phyloP scores from a whole-genome alignment of 2,329 filamentous ascomycete species.

The Phyllosticta paracitricarpa region DNA sequence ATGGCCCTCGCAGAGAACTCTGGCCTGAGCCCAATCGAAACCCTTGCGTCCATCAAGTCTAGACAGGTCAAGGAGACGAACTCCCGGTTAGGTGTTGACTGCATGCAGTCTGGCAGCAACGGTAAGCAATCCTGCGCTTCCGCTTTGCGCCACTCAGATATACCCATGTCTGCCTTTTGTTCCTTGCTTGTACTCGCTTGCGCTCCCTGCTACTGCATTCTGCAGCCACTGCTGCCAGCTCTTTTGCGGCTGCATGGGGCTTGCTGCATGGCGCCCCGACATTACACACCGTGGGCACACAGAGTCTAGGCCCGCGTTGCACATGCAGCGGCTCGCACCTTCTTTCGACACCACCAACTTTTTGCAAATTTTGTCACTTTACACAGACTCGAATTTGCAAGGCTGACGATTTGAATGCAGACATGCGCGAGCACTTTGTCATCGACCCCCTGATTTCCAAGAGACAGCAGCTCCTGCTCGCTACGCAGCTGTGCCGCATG shows the following conservation, averaged over 20 bases:
- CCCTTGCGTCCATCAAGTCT: slow-evolving; percentile 88
- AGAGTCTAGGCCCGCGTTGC: slow-evolving; percentile 6
- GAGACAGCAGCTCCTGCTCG: slow-evolving; percentile 90
- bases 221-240: slow-evolving; percentile 9
- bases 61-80: slow-evolving; percentile 85
- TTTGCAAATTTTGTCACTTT: not conserved
- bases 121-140: slow-evolving; percentile 36
- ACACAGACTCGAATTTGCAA: slow-evolving; percentile 2
- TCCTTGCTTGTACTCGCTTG: slow-evolving; percentile 4
- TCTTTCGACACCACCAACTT: slow-evolving; percentile 5
- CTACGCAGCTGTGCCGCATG: slow-evolving; percentile 96
- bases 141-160: slow-evolving; percentile 11
- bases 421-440: slow-evolving; percentile 97
- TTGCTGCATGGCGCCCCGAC: slow-evolving; percentile 1
- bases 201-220: slow-evolving; percentile 8
- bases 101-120: slow-evolving; percentile 91
- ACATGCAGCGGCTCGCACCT: slow-evolving; percentile 11
- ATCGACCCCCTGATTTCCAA: slow-evolving; percentile 98
- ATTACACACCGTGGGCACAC: slow-evolving; percentile 5
- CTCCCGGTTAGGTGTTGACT: slow-evolving; percentile 81
- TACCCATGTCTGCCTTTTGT: not conserved
- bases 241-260: slow-evolving; percentile 7
- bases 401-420: slow-evolving; percentile 27
- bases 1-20: slow-evolving; percentile 98
- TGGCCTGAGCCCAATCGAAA: slow-evolving; percentile 90